Evolutionary conservation across 192 early-diverging fungal genomes (phyloP).

Genomic region (Geranomyces variabilis): DNA sequence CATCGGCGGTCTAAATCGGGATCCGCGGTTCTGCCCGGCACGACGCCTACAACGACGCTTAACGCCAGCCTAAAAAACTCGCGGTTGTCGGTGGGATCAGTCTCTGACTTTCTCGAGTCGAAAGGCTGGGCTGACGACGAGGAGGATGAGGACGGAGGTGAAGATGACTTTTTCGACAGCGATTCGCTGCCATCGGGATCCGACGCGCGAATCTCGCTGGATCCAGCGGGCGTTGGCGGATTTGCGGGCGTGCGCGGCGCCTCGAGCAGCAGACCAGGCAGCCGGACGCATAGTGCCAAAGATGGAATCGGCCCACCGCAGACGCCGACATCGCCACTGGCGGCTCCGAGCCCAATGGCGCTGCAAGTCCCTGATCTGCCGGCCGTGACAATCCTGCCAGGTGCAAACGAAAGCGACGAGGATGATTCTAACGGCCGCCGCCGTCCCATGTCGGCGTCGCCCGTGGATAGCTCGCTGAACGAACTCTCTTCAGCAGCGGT

Average conservation of each 20-base stretch:
- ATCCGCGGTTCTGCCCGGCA: constrained; percentile 11
- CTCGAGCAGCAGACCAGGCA: not conserved
- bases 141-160: constrained; percentile 4
- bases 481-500: not conserved
- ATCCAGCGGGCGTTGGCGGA: not conserved
- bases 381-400: constrained; percentile 9
- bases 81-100: constrained; percentile 17
- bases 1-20: constrained; percentile 31
- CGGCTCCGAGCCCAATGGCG: not conserved
- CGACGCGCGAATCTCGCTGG: not conserved
- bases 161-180: constrained; percentile 7
- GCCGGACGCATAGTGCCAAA: not conserved
- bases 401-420: not conserved
- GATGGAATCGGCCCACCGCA: not conserved
- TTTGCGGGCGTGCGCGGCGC: not conserved
- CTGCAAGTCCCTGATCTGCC: not conserved
- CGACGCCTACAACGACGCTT: not conserved
- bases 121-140: constrained; percentile 6
- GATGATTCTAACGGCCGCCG: not conserved
- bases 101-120: constrained; percentile 26
- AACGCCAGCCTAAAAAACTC: not conserved
- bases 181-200: not conserved
- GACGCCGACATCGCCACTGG: not conserved
- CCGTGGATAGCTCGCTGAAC: not conserved
- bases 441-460: not conserved